Percentiles rank a stretch among this genome's conserved stretches.
Conservation (phyloP, 106 monocot species). For the Hemerocallis citrina region DNA sequence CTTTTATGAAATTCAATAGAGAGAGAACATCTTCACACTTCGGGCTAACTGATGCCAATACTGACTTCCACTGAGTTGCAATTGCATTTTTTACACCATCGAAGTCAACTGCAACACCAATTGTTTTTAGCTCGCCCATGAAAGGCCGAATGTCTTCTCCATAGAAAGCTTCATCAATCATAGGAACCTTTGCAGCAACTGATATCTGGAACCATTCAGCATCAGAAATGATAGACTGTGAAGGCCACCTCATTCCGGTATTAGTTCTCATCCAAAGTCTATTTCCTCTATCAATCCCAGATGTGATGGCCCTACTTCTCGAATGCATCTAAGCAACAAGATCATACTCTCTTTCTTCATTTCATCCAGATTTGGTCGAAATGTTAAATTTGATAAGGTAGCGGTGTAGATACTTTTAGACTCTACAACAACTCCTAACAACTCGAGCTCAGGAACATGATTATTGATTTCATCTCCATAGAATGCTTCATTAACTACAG, state of each 20-base stretch:
- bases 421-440: constrained; percentile 22
- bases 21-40: constrained; percentile 10
- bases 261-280: constrained; percentile 16
- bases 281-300: constrained; percentile 4
- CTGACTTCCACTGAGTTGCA: constrained; percentile 19
- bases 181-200: constrained; percentile 11
- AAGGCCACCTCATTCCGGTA: constrained; percentile 15
- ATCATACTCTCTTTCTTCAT: no score
- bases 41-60: neutral
- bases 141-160: constrained; percentile 17
- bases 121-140: constrained; percentile 16
- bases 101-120: constrained; percentile 18
- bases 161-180: constrained; percentile 32
- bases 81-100: constrained; percentile 18
- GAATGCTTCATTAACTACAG: no score
- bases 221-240: constrained; percentile 10
- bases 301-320: neutral
- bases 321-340: constrained; percentile 20
- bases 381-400: constrained; percentile 12
- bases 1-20: constrained; percentile 29
- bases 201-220: constrained; percentile 19
- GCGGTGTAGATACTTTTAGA: constrained; percentile 8
- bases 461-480: constrained; percentile 18
- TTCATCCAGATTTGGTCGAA: constrained; percentile 1
- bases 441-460: constrained; percentile 26